Base-by-base conservation (phyloP, 2,329 filamentous ascomycete genomes). In the Alternaria sp. region DNA sequence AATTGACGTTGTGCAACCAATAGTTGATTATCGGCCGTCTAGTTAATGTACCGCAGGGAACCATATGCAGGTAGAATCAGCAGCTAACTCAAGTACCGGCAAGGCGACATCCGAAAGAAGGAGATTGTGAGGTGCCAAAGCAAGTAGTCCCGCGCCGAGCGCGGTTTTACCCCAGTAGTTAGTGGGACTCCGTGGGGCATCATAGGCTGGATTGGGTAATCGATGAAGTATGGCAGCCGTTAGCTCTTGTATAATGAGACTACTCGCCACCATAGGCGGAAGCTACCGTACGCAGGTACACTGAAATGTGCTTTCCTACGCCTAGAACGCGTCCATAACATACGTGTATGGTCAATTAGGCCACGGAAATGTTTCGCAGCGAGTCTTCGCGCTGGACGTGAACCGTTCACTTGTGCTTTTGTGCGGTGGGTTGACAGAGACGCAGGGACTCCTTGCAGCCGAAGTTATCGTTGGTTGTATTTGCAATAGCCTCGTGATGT, bases 1-100 rank as follows among this genome's bases (percentile, higher is more conserved):
- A 36, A 30, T 30, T 55, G 26, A 62, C 28, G 55, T 61, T 49
- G 61, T 67, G 59, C 36, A 44, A 61, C 68, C 53, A 57, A 62
- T 58, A 26, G 28, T 43, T 46, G 40, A 13, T n/a, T 28, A 13
- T 40, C 15, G 46, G 53, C 43, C 11, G 4, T 49, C 17, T 53
- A 26, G 45, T 23, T 13, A 56, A 40, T n/a, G 45, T 47, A 13
- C 52, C 30, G 15, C 21, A 43, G 26, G 15, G 28, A 50, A 36
- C 25, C 8, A 25, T 45, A 11, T 28, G 28, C 25, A 36, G 55
- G 12, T 25, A 13, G 21, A 36, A 32, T 51, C 28, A 23, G 46
- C 19, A 50, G 28, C 47, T 53, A 43, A 12, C 7, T 40, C 28
- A 40, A 21, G 26, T 46, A 26, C 49, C 45, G 44, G 61, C 25